Evolutionary conservation across 257 asterid genomes (phyloP).

Genomic region (Rehmannia glutinosa): DNA sequence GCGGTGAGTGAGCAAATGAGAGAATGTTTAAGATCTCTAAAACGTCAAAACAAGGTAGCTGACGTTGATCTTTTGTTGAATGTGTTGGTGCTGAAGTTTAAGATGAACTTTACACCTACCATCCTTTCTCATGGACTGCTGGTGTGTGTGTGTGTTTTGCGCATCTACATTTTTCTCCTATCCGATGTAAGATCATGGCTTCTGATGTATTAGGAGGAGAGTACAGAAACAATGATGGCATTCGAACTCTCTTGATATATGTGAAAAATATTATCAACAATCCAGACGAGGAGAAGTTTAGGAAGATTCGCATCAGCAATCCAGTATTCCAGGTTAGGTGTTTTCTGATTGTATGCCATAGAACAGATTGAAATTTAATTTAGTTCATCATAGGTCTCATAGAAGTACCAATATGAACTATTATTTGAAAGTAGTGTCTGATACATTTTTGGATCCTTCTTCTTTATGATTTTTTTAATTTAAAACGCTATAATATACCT

Average conservation of each 20-base stretch:
- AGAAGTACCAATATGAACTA: neutral
- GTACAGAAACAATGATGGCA: conserved; percentile 32
- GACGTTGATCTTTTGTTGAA: neutral
- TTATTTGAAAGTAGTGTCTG: neutral
- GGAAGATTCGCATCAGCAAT: conserved; percentile 71
- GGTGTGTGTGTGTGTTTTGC: neutral
- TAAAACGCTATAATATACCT: neutral
- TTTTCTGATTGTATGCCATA: neutral
- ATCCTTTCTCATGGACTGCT: neutral
- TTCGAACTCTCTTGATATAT: conserved; percentile 56
- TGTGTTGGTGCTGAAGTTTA: neutral
- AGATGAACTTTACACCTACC: neutral
- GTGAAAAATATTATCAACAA: conserved; percentile 45
- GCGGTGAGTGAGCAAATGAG: conserved; percentile 40
- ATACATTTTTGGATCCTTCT: neutral
- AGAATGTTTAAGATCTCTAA: conserved; percentile 68
- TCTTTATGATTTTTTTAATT: no score
- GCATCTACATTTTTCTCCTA: neutral
- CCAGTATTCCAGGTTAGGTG: conserved; percentile 65
- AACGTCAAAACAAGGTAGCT: conserved; percentile 56
- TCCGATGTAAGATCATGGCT: neutral
- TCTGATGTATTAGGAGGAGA: conserved; percentile 40
- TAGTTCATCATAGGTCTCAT: neutral
- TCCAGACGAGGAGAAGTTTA: conserved; percentile 64
- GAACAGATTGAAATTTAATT: neutral